Evolutionary conservation across 139 green algal species (phyloP), one percentile per base, ranked within the genome.

Genomic region (Closterium sp.): DNA sequence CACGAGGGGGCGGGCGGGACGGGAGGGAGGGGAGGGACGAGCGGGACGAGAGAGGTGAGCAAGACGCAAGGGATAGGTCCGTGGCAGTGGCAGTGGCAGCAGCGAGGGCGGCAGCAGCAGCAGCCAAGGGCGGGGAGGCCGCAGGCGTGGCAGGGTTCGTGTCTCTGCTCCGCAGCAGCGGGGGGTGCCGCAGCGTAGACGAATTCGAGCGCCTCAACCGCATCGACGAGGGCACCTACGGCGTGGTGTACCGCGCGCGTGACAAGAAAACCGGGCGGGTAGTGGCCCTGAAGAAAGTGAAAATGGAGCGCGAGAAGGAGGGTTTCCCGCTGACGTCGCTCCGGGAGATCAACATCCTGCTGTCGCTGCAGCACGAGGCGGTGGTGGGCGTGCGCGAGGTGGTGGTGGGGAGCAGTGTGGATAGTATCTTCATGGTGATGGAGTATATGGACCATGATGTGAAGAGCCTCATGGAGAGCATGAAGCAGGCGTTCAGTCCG

Each of bases 381-480:
- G 99, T 99, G 31, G 98, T 99, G 70, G 97, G 98, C 90, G 98
- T 99, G 32, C 96, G 92, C 7, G 98, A 99, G 96, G 97, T 99
- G 86, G 93, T 96, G 30, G 89, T 96, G 45, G 93, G 95, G 34
- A 92, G 84, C 88, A 95, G 92, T 85, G 62, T 95, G 88, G 92
- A 95, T 34, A 94, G 86, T 34, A 94, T 99, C 32, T 99, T 97
- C 97, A 98, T 99, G 97, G 97, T 99, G 0, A 99, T 99, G 97
- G 98, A 99, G 95, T 99, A 97, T 94, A 97, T 98, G 93, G 97
- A 99, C 93, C 97, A 99, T 94, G 98, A 99, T 94, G 96, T 99
- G 21, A 98, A 98, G 92, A 89, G 38, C 70, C 92, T 97, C 29
- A 97, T 98, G 96, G 94, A 97, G 73, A 88, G 95, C 30, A 97